A percentile compares a stretch with the other conserved stretches of the same genome.
phyloP scores from a whole-genome alignment of 1,284 basidiomycete species.

The Rhodotorula sp. region DNA sequence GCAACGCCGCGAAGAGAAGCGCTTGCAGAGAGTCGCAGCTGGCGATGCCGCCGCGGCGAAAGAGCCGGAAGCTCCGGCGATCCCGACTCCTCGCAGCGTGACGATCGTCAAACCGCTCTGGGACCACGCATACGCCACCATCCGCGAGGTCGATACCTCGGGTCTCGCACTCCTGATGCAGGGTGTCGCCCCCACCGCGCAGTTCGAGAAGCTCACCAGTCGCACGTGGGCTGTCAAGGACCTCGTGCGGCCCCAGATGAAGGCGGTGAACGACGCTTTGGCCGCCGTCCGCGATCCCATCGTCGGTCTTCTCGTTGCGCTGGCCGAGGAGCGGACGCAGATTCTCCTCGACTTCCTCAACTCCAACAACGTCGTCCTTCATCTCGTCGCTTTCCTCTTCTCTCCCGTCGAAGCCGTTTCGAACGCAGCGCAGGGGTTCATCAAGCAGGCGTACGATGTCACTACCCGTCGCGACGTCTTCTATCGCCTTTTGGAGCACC shows the following conservation, averaged over 20 bases:
- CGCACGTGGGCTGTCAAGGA: slow-evolving; percentile 50
- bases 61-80: slow-evolving; percentile 10
- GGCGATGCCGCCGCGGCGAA: slow-evolving; percentile 15
- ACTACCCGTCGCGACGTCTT: slow-evolving; percentile 84
- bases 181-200: slow-evolving; percentile 61
- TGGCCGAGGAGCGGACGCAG: slow-evolving; percentile 32
- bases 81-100: slow-evolving; percentile 27
- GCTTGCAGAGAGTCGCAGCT: slow-evolving; percentile 11
- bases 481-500: slow-evolving; percentile 66
- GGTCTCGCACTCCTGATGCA: slow-evolving; percentile 62
- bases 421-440: slow-evolving; percentile 67
- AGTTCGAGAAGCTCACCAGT: slow-evolving; percentile 63
- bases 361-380: slow-evolving; percentile 18
- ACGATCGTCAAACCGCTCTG: slow-evolving; percentile 63
- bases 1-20: slow-evolving; percentile 19
- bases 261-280: slow-evolving; percentile 36
- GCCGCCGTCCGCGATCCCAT: slow-evolving; percentile 19
- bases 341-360: slow-evolving; percentile 25
- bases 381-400: slow-evolving; percentile 67
- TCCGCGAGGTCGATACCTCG: slow-evolving; percentile 61
- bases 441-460: slow-evolving; percentile 78
- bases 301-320: slow-evolving; percentile 24
- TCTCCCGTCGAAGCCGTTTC: slow-evolving; percentile 76
- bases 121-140: slow-evolving; percentile 62
- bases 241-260: slow-evolving; percentile 41